phyloP scores from a whole-genome alignment of 2,329 filamentous ascomycete genomes.

The Rutstroemia sp. region DNA sequence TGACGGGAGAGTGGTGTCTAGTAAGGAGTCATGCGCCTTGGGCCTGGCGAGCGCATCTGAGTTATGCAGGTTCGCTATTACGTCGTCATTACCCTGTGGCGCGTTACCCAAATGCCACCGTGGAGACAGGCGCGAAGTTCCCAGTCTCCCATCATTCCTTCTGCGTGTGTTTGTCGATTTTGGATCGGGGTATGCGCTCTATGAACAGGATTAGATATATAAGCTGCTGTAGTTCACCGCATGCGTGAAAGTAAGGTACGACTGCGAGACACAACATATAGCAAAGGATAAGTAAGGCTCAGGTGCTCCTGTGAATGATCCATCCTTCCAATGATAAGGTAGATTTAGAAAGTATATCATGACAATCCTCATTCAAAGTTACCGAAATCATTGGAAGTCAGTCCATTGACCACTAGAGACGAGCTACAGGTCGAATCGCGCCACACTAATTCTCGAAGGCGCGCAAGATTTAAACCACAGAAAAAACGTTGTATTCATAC shows the following conservation, averaged over 20 bases:
- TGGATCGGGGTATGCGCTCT: conserved; percentile 24
- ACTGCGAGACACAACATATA: conserved; percentile 27
- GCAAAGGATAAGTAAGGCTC: not conserved
- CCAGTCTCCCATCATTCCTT: conserved; percentile 17
- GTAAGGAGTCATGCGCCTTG: conserved; percentile 16
- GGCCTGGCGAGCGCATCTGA: conserved; percentile 24
- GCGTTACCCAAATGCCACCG: conserved; percentile 13
- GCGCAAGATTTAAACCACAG: conserved; percentile 5
- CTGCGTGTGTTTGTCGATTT: conserved; percentile 25
- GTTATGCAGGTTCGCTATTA: conserved; percentile 17
- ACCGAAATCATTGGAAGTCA: not conserved
- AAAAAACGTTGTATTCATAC: conserved; percentile 24
- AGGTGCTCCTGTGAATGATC: not conserved
- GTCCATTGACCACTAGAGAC: not conserved
- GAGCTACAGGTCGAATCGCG: not conserved
- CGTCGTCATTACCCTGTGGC: conserved; percentile 6
- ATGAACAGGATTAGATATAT: conserved; percentile 26
- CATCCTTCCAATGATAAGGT: not conserved
- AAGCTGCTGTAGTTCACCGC: conserved; percentile 23
- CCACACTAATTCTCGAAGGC: conserved; percentile 1
- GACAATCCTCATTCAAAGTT: conserved; percentile 11
- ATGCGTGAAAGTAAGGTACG: conserved; percentile 22
- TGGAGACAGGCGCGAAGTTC: conserved; percentile 14
- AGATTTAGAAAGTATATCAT: not conserved
- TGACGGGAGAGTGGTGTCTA: conserved; percentile 12